These are phyloP conservation scores for Globisporangium viniferum DNA, from an alignment of 352 stramenopile genomes.

Conservation along the genomic window DNA sequence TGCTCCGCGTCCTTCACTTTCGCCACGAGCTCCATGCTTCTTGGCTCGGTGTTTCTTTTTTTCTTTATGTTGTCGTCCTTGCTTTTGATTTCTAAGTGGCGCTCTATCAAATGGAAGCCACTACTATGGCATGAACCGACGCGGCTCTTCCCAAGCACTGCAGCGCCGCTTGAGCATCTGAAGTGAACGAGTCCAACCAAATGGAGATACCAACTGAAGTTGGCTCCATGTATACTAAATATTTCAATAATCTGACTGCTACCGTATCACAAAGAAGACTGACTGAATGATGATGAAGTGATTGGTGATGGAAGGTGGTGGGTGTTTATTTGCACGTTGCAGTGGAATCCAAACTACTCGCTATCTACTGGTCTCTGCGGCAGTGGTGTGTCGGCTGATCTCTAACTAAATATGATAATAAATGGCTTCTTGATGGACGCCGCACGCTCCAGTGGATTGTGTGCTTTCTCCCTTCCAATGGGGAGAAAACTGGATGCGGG, in stretches of 20 bases:
- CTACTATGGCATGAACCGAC: background rate
- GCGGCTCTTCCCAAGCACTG: background rate
- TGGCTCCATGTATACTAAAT: background rate
- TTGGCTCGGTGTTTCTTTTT: background rate
- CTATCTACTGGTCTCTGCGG: background rate
- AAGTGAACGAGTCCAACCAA: no score
- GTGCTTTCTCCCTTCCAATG: constrained; percentile 10
- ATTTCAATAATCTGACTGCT: background rate
- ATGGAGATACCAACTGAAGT: background rate
- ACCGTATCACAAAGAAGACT: background rate
- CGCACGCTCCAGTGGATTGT: background rate
- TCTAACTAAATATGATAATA: constrained; percentile 13
- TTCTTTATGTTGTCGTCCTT: background rate
- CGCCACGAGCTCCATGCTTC: constrained; percentile 43
- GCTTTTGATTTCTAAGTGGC: background rate
- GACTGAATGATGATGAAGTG: background rate
- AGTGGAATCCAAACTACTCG: background rate
- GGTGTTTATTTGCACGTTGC: background rate
- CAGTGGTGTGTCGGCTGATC: constrained; percentile 4
- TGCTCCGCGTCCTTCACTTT: constrained; percentile 64
- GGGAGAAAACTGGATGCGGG: constrained; percentile 2
- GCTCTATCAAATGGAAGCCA: background rate
- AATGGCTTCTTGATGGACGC: constrained; percentile 1
- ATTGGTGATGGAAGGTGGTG: background rate
- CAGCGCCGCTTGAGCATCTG: background rate